Evolutionary conservation across 140 eudicot species (phyloP).

Genomic region (Anethum foeniculum): DNA sequence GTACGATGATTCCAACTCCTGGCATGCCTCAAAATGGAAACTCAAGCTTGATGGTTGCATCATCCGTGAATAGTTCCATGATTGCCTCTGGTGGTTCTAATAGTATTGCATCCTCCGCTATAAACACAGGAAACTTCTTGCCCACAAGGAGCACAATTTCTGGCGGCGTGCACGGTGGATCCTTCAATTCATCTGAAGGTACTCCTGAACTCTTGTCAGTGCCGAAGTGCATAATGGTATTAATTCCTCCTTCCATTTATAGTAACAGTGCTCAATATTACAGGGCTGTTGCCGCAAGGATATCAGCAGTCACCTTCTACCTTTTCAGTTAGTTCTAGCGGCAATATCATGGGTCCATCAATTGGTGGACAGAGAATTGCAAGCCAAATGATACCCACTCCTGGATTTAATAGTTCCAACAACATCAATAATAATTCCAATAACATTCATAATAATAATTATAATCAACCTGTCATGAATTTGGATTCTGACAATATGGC

Average conservation of each 20-base stretch:
- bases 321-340: conserved; percentile 35
- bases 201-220: conserved; percentile 9
- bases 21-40: conserved; percentile 75
- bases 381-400: conserved; percentile 96
- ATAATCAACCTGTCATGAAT: conserved; percentile 45
- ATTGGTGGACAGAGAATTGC: conserved; percentile 59
- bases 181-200: conserved; percentile 53
- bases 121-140: conserved; percentile 43
- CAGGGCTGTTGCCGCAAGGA: conserved; percentile 53
- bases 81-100: conserved; percentile 25
- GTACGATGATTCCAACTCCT: conserved; percentile 94
- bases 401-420: conserved; percentile 50
- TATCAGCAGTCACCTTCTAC: conserved; percentile 59
- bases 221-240: conserved; percentile 3
- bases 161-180: conserved; percentile 37
- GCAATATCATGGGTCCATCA: conserved; percentile 44
- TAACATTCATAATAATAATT: conserved; percentile 23
- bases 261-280: conserved; percentile 21
- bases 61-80: conserved; percentile 53
- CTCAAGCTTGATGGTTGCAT: conserved; percentile 40
- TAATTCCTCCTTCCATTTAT: conserved; percentile 7
- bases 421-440: conserved; percentile 21
- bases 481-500: conserved; percentile 47
- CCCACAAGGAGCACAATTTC: conserved; percentile 35
- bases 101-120: conserved; percentile 28